A percentile compares a stretch with the other conserved stretches of the same genome.
Evolutionary conservation across 441 rosid genomes (phyloP).

Genomic region (Euphorbia corollata): DNA sequence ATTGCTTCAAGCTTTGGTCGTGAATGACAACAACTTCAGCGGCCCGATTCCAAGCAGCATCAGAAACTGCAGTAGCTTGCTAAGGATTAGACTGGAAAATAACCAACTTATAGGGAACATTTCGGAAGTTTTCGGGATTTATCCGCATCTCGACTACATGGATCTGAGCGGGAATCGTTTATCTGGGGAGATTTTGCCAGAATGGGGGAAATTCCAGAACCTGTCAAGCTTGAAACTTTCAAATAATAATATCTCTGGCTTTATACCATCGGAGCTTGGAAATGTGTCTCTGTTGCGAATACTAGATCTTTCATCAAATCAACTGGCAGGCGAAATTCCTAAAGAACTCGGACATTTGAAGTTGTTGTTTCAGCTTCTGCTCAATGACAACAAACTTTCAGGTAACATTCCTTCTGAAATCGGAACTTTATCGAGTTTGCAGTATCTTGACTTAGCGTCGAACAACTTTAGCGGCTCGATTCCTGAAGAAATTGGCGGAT

Average conservation of each 20-base stretch:
- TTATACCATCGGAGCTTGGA: background rate
- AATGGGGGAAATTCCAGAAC: background rate
- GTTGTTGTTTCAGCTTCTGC: background rate
- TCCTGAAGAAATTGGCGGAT: background rate
- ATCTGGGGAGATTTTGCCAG: background rate
- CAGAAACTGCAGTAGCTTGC: background rate
- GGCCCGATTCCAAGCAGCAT: background rate
- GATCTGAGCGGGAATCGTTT: background rate
- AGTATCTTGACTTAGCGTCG: background rate
- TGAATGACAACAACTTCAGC: background rate
- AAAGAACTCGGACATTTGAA: background rate
- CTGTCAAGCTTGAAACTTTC: slow-evolving; percentile 1
- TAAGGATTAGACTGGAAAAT: background rate
- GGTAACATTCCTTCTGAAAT: background rate
- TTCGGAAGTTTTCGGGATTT: background rate
- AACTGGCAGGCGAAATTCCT: background rate
- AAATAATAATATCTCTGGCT: background rate
- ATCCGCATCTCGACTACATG: background rate
- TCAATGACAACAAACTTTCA: background rate
- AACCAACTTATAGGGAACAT: background rate
- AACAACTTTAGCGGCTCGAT: background rate
- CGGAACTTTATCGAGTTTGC: background rate
- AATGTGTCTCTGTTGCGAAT: background rate
- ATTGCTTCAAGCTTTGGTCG: background rate
- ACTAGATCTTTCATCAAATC: background rate